Evolutionary conservation across 768 basidiomycete species (phyloP).

Genomic region (Russula virescens): DNA sequence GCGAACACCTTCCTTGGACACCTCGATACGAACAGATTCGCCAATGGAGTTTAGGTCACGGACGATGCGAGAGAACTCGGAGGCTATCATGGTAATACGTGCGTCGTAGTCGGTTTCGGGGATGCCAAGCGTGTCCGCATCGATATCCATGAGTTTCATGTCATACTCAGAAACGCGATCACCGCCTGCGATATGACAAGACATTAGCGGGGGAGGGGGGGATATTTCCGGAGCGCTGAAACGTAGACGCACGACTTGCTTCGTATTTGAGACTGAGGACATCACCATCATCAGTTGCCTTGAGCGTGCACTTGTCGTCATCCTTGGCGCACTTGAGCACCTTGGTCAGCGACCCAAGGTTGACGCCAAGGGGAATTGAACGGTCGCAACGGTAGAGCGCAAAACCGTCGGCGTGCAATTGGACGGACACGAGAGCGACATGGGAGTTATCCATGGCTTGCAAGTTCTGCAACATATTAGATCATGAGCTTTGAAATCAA

Average conservation of each 20-base stretch:
- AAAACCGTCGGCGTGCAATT: slow-evolving; percentile 76
- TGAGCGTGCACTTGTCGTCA: slow-evolving; percentile 86
- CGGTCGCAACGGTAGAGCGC: slow-evolving; percentile 88
- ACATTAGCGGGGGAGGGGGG: not conserved
- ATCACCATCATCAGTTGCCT: slow-evolving; percentile 88
- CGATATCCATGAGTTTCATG: slow-evolving; percentile 99
- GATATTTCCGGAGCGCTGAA: not conserved
- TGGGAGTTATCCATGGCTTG: slow-evolving; percentile 99
- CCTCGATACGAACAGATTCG: slow-evolving; percentile 93
- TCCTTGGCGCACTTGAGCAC: slow-evolving; percentile 97
- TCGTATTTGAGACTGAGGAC: slow-evolving; percentile 86
- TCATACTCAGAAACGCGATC: slow-evolving; percentile 97
- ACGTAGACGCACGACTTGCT: slow-evolving; percentile 61
- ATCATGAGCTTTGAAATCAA: not conserved
- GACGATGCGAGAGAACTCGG: slow-evolving; percentile 89
- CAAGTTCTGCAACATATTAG: slow-evolving; percentile 46
- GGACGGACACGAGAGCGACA: slow-evolving; percentile 91
- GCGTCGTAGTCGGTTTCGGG: slow-evolving; percentile 98
- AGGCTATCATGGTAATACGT: slow-evolving; percentile 76
- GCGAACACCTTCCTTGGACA: slow-evolving; percentile 90
- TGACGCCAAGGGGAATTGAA: slow-evolving; percentile 86
- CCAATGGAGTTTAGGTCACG: slow-evolving; percentile 86
- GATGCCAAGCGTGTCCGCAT: slow-evolving; percentile 89
- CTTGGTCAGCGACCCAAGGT: slow-evolving; percentile 84
- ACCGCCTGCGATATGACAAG: slow-evolving; percentile 46